Conservation (phyloP, 2,329 filamentous ascomycete species). For the Claviceps spartinae region DNA sequence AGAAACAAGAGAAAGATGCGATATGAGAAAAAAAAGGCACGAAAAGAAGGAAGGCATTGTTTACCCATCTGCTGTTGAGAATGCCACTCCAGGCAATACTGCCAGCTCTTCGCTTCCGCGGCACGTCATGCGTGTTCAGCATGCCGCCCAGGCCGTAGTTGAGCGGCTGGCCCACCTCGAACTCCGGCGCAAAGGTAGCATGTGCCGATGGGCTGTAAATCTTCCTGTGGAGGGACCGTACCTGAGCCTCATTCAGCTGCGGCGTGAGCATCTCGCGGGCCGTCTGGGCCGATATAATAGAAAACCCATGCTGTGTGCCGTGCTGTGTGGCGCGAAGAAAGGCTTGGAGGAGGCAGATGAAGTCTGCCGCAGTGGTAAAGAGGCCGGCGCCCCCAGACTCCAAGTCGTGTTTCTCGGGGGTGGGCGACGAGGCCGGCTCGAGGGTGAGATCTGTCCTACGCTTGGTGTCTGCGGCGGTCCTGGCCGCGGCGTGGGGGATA, state of each 20-base stretch:
- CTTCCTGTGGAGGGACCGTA: slow-evolving; percentile 8
- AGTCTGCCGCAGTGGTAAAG: slow-evolving; percentile 28
- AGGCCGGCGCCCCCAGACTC: slow-evolving; percentile 31
- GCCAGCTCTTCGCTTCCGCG: slow-evolving; percentile 26
- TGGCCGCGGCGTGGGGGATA: slow-evolving; percentile 13
- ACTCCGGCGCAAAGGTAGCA: slow-evolving; percentile 22
- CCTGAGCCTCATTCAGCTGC: slow-evolving; percentile 23
- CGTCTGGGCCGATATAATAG: slow-evolving; percentile 18
- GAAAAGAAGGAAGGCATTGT: slow-evolving; percentile 5
- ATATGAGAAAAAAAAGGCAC: not conserved
- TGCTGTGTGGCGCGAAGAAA: slow-evolving; percentile 22
- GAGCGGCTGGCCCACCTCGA: slow-evolving; percentile 18
- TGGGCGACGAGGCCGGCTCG: slow-evolving; percentile 7
- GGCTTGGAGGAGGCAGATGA: slow-evolving; percentile 20
- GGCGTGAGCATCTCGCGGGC: slow-evolving; percentile 24
- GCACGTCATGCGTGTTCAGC: slow-evolving; percentile 25
- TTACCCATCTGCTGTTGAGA: slow-evolving; percentile 28
- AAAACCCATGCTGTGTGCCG: slow-evolving; percentile 7
- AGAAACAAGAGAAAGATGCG: not conserved
- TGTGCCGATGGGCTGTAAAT: slow-evolving; percentile 11
- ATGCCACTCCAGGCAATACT: slow-evolving; percentile 32
- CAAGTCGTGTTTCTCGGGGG: slow-evolving; percentile 18
- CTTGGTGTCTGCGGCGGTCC: slow-evolving; percentile 10
- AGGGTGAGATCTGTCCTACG: slow-evolving; percentile 7
- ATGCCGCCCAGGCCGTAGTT: slow-evolving; percentile 26